Conservation (phyloP, 306 rosid genomes). For the Cucurbita ficifolia region DNA sequence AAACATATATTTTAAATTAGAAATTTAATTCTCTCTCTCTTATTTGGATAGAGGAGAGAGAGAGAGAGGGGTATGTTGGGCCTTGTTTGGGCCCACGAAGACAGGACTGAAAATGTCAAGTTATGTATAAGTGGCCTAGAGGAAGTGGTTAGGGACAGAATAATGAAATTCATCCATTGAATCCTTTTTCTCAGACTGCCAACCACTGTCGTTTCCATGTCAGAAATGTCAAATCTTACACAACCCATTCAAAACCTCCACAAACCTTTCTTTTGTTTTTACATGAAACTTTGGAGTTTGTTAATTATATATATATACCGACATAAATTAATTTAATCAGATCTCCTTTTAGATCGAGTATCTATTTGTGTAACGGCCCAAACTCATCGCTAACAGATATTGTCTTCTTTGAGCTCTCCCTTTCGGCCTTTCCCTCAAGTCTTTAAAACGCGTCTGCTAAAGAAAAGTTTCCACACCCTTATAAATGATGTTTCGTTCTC, state of each 20-base stretch:
- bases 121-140: neutral
- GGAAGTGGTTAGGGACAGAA: neutral
- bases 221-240: neutral
- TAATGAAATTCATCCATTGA: neutral
- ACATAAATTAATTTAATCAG: no score
- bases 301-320: neutral
- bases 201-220: neutral
- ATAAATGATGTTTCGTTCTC: no score
- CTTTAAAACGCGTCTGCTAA: no score
- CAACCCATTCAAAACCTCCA: neutral
- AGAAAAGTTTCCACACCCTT: no score
- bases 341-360: no score
- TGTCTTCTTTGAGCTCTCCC: no score
- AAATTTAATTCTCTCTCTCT: neutral
- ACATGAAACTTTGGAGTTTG: neutral
- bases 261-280: neutral
- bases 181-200: neutral
- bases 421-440: no score
- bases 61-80: neutral
- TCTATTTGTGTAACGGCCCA: no score
- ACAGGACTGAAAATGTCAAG: neutral
- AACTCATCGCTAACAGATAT: no score
- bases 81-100: conserved; percentile 5
- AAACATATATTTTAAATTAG: no score
- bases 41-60: neutral